phyloP scores from a whole-genome alignment of 495 filamentous ascomycete species.

The Daldinia bambusicola region DNA sequence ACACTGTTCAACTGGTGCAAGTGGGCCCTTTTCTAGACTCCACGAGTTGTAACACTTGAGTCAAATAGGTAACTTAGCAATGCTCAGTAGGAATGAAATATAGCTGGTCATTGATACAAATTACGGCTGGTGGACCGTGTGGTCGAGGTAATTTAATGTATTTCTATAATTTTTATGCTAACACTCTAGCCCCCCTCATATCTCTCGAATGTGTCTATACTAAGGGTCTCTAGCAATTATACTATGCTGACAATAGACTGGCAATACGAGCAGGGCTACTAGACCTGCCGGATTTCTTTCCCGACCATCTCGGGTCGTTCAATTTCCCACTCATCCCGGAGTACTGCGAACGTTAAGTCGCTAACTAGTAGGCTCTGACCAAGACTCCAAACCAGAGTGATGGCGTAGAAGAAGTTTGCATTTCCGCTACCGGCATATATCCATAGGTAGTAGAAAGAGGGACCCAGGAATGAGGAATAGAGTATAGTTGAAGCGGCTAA shows the following conservation, averaged over 20 bases:
- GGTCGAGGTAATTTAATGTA: constrained; percentile 4
- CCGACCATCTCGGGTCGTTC: constrained; percentile 90
- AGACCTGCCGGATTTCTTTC: constrained; percentile 87
- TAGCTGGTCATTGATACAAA: neutral
- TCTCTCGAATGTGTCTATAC: constrained; percentile 14
- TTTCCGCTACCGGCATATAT: constrained; percentile 98
- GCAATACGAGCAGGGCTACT: constrained; percentile 34
- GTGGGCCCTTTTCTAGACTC: neutral
- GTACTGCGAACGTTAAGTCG: constrained; percentile 85
- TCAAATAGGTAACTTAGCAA: neutral
- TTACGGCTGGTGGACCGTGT: neutral
- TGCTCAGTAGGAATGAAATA: neutral
- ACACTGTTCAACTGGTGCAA: neutral
- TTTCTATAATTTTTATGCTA: constrained; percentile 27
- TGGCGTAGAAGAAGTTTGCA: constrained; percentile 99
- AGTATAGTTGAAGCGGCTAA: constrained; percentile 81
- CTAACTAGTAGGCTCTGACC: constrained; percentile 81
- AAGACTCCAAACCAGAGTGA: constrained; percentile 96
- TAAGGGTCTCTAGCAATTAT: neutral
- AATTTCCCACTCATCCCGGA: constrained; percentile 94
- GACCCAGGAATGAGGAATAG: constrained; percentile 88
- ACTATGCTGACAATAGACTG: neutral
- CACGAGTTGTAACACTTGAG: neutral
- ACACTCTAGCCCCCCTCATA: neutral
- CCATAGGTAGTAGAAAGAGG: constrained; percentile 97